These are phyloP conservation scores for Calocybe gangraenosa DNA, from an alignment of 768 basidiomycete genomes.

Conservation along the genomic window DNA sequence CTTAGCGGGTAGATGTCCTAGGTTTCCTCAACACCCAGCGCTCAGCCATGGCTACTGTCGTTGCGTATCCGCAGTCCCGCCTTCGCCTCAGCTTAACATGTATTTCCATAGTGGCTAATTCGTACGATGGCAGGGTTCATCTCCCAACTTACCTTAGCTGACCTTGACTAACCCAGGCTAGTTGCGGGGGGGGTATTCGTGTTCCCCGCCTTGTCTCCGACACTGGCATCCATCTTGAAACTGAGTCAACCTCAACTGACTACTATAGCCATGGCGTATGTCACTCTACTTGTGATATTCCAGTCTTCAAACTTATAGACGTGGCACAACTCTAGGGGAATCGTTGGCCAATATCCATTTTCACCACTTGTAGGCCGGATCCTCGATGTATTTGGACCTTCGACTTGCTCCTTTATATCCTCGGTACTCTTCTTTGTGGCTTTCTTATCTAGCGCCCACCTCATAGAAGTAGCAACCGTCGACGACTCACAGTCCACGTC, in stretches of 20 bases:
- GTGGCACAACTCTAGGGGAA: slow-evolving; percentile 48
- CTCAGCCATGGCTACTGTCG: slow-evolving; percentile 3
- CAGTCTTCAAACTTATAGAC: slow-evolving; percentile 2
- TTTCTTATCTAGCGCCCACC: slow-evolving; percentile 59
- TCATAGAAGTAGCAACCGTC: slow-evolving; percentile 45
- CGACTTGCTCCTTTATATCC: slow-evolving; percentile 60
- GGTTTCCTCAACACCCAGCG: not conserved
- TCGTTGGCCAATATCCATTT: slow-evolving; percentile 80
- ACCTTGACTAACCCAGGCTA: slow-evolving; percentile 36
- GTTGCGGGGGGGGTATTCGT: slow-evolving; percentile 78
- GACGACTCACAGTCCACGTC: slow-evolving; percentile 30
- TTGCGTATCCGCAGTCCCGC: slow-evolving; percentile 3
- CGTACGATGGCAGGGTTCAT: slow-evolving; percentile 36
- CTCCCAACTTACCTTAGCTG: not conserved
- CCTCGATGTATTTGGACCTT: slow-evolving; percentile 65
- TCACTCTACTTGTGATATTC: not conserved
- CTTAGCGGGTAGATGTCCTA: not conserved
- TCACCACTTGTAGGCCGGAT: slow-evolving; percentile 65
- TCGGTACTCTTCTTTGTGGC: slow-evolving; percentile 55
- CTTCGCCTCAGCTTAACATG: slow-evolving; percentile 26
- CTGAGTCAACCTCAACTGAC: slow-evolving; percentile 76
- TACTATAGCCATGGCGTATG: slow-evolving; percentile 74
- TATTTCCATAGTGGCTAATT: slow-evolving; percentile 57
- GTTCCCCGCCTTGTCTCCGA: slow-evolving; percentile 71
- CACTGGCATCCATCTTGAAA: slow-evolving; percentile 52